Evolutionary conservation across 345 rosid genomes (phyloP), one percentile per base, ranked within the genome.

Genomic region (Anacardium occidentale): DNA sequence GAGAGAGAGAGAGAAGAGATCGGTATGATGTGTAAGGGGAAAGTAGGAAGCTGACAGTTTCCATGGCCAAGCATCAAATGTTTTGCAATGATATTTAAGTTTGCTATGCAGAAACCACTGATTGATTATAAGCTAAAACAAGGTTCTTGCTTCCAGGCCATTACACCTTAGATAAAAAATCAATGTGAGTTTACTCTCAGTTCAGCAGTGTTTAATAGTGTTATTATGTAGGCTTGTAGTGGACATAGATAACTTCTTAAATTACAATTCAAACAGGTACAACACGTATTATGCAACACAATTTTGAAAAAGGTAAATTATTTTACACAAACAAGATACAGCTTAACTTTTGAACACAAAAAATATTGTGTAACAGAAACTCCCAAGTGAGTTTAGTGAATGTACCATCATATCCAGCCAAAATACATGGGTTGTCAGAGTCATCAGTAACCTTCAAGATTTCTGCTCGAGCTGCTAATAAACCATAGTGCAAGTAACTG

Each of bases 401-500:
- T 80, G 18, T 82, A 95, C 99, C 98, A 79, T 91, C 85, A 77
- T 86, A 87, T 79, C 96, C 97, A 73, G 77, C 80, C 82, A 86
- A 79, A 76, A 91, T 83, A 82, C 99, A 95, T 52, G 97, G 97
- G 80, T 86, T 92, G 72, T 78, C 81, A 75, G 91, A 76, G 53
- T 75, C 95, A 66, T 80, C 91, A 55, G 91, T 89, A 37, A 58
- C 78, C 82, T 86, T 89, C 82, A 95, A 75, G 74, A 95, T 91
- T 79, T 92, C 97, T 10, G 92, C 99, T 81, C 99, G 88, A 80
- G 97, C 99, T 18, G 99, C 99, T 72, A 95, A 75, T 81, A 95
- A 82, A 58, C 99, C 99, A 81, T 91, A 95, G 80, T 65, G 93
- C 90, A 95, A 81, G 81, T 95, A 95, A 81, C 99, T 94, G 87